Evolutionary conservation across 1,284 basidiomycete genomes (phyloP).

Genomic region (Pisolithus thermaeus): DNA sequence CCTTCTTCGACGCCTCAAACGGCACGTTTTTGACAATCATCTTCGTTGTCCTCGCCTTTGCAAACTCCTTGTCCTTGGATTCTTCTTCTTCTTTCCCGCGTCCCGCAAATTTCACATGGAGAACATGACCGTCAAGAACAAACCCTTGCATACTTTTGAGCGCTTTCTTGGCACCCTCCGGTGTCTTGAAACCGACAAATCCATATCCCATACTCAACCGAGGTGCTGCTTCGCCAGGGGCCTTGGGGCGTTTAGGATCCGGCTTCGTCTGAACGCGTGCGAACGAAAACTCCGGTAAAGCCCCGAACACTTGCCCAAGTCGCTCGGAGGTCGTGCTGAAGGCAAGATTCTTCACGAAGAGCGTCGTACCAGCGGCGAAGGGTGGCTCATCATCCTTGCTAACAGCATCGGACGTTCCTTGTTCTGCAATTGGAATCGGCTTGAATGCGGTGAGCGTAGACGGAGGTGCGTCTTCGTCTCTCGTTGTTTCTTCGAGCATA

Average conservation of each 20-base stretch:
- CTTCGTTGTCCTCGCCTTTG: slow-evolving; percentile 69
- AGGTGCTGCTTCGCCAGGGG: slow-evolving; percentile 35
- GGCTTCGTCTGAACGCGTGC: slow-evolving; percentile 90
- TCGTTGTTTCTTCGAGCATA: slow-evolving; percentile 54
- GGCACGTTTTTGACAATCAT: slow-evolving; percentile 97
- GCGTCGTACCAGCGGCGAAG: slow-evolving; percentile 69
- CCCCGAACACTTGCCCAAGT: slow-evolving; percentile 67
- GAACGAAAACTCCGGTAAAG: slow-evolving; percentile 80
- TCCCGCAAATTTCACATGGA: slow-evolving; percentile 85
- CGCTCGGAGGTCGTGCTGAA: slow-evolving; percentile 84
- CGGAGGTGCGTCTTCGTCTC: slow-evolving; percentile 8
- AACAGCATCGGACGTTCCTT: slow-evolving; percentile 24
- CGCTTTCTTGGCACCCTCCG: slow-evolving; percentile 70
- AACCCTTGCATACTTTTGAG: slow-evolving; percentile 76
- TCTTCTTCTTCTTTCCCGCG: slow-evolving; percentile 73
- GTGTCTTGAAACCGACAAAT: slow-evolving; percentile 86
- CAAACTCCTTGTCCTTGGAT: slow-evolving; percentile 37
- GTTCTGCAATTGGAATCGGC: slow-evolving; percentile 42
- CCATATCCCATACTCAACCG: slow-evolving; percentile 93
- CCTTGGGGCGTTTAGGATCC: slow-evolving; percentile 67
- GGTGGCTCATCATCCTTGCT: slow-evolving; percentile 40
- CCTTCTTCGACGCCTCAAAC: slow-evolving; percentile 93
- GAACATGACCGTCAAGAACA: slow-evolving; percentile 81
- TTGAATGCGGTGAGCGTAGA: slow-evolving; percentile 24
- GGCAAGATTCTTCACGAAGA: slow-evolving; percentile 93